These are phyloP conservation scores for Pyrrhoderma lamaoense DNA, from an alignment of 1,284 basidiomycete species.

Conservation along the genomic window DNA sequence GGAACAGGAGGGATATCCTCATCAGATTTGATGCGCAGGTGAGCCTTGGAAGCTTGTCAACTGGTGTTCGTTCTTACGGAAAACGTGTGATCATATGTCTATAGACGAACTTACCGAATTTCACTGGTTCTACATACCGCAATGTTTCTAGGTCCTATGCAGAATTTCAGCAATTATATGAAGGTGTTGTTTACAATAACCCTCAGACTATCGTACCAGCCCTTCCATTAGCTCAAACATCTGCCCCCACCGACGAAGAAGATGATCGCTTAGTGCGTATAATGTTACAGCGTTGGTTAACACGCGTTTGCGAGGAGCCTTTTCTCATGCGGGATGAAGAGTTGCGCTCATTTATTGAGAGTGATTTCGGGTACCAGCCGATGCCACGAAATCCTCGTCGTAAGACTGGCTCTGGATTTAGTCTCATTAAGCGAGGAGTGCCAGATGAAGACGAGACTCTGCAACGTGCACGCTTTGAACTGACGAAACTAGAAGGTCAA, in stretches of 20 bases:
- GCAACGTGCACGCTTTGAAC: conserved; percentile 79
- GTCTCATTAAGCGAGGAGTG: conserved; percentile 60
- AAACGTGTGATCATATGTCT: too few relatives aligned
- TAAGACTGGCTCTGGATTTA: conserved; percentile 62
- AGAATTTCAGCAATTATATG: conserved; percentile 89
- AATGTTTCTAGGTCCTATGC: conserved; percentile 88
- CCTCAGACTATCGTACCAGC: conserved; percentile 91
- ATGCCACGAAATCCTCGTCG: conserved; percentile 60
- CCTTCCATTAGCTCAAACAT: conserved; percentile 84
- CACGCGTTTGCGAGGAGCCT: conserved; percentile 81
- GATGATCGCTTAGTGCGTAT: conserved; percentile 90
- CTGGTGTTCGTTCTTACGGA: too few relatives aligned
- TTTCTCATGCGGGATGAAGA: conserved; percentile 86
- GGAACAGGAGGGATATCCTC: conserved; percentile 88
- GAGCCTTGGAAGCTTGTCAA: conserved; percentile 23
- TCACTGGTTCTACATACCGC: conserved; percentile 80
- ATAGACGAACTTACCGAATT: conserved; percentile 89
- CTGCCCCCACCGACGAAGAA: conserved; percentile 92
- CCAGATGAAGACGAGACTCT: conserved; percentile 84
- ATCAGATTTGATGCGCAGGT: conserved; percentile 92
- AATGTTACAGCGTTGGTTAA: conserved; percentile 89
- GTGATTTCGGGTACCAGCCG: conserved; percentile 89
- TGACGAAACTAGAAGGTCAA: conserved; percentile 83
- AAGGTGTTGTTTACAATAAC: conserved; percentile 74
- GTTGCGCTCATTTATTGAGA: conserved; percentile 86